A percentile compares a stretch with the other conserved stretches of the same genome.
Evolutionary conservation across 148 eudicot species (phyloP).

Genomic region (Nyssa sinensis): DNA sequence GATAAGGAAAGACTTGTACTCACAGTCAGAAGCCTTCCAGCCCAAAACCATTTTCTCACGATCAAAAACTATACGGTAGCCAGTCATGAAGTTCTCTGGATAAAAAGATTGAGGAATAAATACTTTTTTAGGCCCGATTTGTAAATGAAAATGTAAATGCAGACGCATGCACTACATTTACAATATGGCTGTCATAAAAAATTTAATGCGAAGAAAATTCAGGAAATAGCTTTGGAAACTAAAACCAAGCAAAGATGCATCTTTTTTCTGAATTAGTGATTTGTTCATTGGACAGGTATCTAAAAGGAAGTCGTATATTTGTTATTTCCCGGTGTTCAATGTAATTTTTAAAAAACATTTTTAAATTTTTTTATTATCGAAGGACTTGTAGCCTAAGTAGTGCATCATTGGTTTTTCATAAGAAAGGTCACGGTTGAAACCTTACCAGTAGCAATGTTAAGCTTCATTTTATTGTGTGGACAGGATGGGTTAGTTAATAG

Average conservation of each 20-base stretch:
- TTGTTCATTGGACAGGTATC: background rate
- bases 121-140: background rate
- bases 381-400: too few species aligned
- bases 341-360: too few species aligned
- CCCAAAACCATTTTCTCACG: slow-evolving; percentile 78
- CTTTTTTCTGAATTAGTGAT: too few species aligned
- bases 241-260: background rate
- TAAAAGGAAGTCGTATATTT: background rate
- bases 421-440: too few species aligned
- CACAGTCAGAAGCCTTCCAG: slow-evolving; percentile 77
- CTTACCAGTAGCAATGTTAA: too few species aligned
- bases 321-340: background rate
- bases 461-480: too few species aligned
- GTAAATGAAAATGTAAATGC: background rate
- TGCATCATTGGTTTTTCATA: too few species aligned
- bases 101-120: background rate
- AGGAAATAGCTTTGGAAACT: background rate
- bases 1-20: slow-evolving; percentile 26
- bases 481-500: too few species aligned
- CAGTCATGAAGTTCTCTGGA: slow-evolving; percentile 95
- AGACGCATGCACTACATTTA: background rate
- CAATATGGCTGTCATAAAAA: background rate
- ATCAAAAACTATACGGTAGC: slow-evolving; percentile 72
- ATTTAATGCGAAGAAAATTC: background rate
- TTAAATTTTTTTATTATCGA: too few species aligned